Base-by-base conservation (phyloP, 805 yeast species). In the Hanseniaspora lindneri region DNA sequence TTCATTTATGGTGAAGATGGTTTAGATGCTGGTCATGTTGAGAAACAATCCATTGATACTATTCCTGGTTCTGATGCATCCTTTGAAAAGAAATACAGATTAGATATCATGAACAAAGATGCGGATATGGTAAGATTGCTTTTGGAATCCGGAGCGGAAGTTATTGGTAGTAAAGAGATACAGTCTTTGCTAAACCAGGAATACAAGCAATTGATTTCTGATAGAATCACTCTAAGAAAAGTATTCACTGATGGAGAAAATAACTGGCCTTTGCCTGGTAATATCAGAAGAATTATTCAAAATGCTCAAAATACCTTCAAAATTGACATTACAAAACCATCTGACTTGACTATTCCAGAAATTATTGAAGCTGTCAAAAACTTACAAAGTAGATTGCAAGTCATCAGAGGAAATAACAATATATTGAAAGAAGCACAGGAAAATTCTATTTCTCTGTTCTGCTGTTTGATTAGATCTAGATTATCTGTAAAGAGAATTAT, bases 1-100 rank as follows among this genome's bases (percentile, higher is more conserved):
- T 92, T 92, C 67, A 75, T 88, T 52, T 92, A 92, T 61, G 99
- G 99, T 73, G 99, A 92, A 67, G 99, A 92, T 70, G 99, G 99
- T 68, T 73, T 92, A 59, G 99, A 92, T 72, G 98, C 95, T 60
- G 83, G 96, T 25, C 94, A 88, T 62, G 96, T 92, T 53, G 99
- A 92, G 66, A 87, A 84, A 62, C 99, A 92, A 68, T 77, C 95
- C 10, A 76, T 92, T 50, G 98, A 92, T 62, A 84, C 96, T 2
- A 83, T 92, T 59, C 95, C 96, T 30, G 96, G 96, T 14, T 82
- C 95, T 11, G 85, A 84, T 63, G 78, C 68, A 11, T 75, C 81
- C 6, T 92, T 92, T 62, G 95, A 82, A 56, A 74, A 72, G 59
- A 78, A 88, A 53, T 92, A 84, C 69, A 78, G 84, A 64, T 78